Evolutionary conservation across 805 yeast species (phyloP), one percentile per base, ranked within the genome.

Genomic region (Suhomyces canberraensis): DNA sequence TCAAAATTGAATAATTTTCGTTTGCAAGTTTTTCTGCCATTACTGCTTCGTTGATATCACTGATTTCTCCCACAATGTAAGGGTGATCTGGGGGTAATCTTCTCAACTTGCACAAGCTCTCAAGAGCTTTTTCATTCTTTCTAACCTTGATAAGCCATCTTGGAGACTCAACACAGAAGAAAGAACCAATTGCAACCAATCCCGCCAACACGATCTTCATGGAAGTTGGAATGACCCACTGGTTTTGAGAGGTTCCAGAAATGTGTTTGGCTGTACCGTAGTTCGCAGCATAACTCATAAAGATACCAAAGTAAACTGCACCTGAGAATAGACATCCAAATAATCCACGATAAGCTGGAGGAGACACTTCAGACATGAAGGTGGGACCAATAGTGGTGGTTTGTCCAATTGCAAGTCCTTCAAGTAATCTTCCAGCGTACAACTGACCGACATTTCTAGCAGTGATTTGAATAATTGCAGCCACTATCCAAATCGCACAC

Each of bases 401-500:
- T 46, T 75, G 75, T n/a, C 83, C 81, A 35, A 77, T 61, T 16
- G 75, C 76, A 13, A 74, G 49, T 16, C 82, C 82, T 46, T 76
- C 79, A 32, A 77, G 49, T 17, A 76, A 60, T 40, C 81, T 60
- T 9, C 82, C 81, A 25, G 73, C 79, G 41, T 73, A 74, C 25
- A 77, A 54, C 46, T 76, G 81, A 11, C 76, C 79, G 15, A 75
- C 58, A 1, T 40, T 33, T 35, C 46, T 55, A 3, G 78, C 51
- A 6, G 79, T 69, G 31, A 75, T 56, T 50, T 77, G 80, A 35
- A 77, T 67, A 20, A 67, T 54, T 9, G 67, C 75, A 27, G 71
- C 74, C 8, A 68, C 52, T 4, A 69, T 50, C 55, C 55, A 52
- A 17, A 44, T 33, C 1, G 64, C 26, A 45, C 75, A 69, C 15